These are phyloP conservation scores for Mycena pura DNA, from an alignment of 768 basidiomycete genomes.

Conservation along the genomic window DNA sequence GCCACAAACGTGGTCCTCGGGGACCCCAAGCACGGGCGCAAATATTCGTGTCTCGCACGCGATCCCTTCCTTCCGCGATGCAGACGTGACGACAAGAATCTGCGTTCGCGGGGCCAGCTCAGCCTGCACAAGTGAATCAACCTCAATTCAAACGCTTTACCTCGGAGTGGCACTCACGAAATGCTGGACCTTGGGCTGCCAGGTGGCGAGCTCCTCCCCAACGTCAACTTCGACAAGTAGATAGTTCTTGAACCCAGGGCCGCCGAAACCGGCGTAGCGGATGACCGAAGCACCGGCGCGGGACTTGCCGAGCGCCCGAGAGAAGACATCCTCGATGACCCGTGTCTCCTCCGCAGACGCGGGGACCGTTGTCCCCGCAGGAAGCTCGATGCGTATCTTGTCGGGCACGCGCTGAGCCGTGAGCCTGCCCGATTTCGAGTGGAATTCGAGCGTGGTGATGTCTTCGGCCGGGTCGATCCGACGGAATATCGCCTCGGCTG, in stretches of 20 bases:
- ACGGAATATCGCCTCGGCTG: slow-evolving; percentile 14
- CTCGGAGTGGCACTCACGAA: background rate
- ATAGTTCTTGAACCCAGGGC: slow-evolving; percentile 13
- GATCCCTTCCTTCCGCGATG: background rate
- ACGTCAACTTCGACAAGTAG: slow-evolving; percentile 15
- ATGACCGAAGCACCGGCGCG: background rate
- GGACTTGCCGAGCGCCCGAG: slow-evolving; percentile 2
- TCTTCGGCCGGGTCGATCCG: background rate
- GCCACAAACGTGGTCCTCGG: slow-evolving; percentile 19
- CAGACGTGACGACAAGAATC: slow-evolving; percentile 15
- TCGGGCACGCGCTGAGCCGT: slow-evolving; percentile 8
- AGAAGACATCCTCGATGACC: background rate
- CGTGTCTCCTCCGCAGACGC: background rate
- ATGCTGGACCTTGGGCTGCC: background rate
- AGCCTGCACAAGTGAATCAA: background rate
- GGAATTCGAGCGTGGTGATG: slow-evolving; percentile 8
- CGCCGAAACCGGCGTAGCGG: slow-evolving; percentile 11
- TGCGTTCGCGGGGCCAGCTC: background rate
- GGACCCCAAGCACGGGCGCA: slow-evolving; percentile 8
- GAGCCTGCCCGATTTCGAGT: slow-evolving; percentile 6
- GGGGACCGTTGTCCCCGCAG: slow-evolving; percentile 8
- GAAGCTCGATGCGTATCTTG: slow-evolving; percentile 15
- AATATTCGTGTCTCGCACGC: slow-evolving; percentile 22
- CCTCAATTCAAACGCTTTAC: too few species aligned
- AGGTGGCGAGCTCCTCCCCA: slow-evolving; percentile 1